A percentile compares a stretch with the other conserved stretches of the same genome.
Conservation (phyloP, 2,329 filamentous ascomycete genomes). For the Monosporascus ibericus region DNA sequence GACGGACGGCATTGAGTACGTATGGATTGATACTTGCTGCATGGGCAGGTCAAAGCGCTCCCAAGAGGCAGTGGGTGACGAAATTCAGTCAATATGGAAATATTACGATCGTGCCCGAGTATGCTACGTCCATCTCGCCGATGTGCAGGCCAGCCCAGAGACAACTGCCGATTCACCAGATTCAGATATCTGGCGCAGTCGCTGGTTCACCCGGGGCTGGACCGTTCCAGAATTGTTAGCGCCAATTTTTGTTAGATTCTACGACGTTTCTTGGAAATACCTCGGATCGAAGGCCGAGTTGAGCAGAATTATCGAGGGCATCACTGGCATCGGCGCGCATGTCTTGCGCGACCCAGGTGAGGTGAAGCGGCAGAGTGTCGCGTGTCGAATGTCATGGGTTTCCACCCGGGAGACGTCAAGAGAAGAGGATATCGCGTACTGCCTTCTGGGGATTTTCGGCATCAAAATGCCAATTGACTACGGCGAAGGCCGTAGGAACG, state of each 20-base stretch:
- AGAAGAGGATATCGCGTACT: background rate
- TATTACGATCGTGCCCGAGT: background rate
- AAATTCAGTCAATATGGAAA: background rate
- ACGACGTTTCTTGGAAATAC: background rate
- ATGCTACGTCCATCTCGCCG: background rate
- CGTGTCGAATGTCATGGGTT: background rate
- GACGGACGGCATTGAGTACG: conserved; percentile 1
- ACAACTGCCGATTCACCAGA: background rate
- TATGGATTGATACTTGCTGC: conserved; percentile 2
- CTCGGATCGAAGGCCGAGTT: background rate
- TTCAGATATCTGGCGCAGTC: background rate
- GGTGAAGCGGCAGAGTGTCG: background rate
- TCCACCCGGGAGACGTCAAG: background rate
- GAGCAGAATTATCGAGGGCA: background rate
- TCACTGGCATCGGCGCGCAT: background rate
- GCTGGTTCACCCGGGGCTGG: conserved; percentile 1
- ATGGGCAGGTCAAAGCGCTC: background rate
- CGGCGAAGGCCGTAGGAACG: background rate
- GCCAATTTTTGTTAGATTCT: background rate
- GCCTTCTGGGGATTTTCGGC: background rate
- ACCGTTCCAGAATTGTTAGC: conserved; percentile 1
- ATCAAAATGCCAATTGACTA: background rate
- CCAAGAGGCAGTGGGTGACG: background rate
- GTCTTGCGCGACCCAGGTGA: background rate
- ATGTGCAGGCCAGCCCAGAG: background rate